phyloP scores from a whole-genome alignment of 2,329 filamentous ascomycete species.

The Teratosphaeria destructans region DNA sequence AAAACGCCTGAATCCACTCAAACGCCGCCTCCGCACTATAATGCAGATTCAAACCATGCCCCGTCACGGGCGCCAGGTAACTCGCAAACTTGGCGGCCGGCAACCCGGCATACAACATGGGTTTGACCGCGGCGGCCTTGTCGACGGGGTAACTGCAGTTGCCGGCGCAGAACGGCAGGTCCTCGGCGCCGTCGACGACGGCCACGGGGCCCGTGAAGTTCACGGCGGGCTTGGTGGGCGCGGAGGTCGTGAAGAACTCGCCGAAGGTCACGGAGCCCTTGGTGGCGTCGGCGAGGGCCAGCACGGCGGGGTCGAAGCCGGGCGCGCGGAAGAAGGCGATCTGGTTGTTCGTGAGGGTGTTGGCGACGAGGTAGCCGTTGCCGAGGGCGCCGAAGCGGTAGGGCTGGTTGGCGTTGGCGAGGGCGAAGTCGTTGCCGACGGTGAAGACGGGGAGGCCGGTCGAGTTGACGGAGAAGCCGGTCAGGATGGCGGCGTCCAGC shows the following conservation, averaged over 20 bases:
- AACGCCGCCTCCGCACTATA: conserved; percentile 20
- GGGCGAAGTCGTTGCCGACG: conserved; percentile 17
- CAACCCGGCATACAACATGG: conserved; percentile 14
- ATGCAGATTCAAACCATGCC: conserved; percentile 25
- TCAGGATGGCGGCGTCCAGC: conserved; percentile 29
- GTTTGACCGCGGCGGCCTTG: conserved; percentile 11
- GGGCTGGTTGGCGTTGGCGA: conserved; percentile 20
- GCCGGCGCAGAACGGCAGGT: conserved; percentile 23
- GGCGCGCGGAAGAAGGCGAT: conserved; percentile 23
- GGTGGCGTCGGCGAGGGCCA: conserved; percentile 17
- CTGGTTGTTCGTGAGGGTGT: conserved; percentile 16
- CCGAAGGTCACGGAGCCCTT: conserved; percentile 23
- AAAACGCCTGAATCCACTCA: conserved; percentile 18
- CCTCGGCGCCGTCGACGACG: conserved; percentile 21
- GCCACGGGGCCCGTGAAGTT: conserved; percentile 20
- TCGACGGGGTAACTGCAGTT: conserved; percentile 21
- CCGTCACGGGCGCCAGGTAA: conserved; percentile 17
- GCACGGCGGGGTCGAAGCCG: conserved; percentile 19
- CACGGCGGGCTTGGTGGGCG: conserved; percentile 6
- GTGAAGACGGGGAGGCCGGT: conserved; percentile 15
- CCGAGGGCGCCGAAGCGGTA: conserved; percentile 19
- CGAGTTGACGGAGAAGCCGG: conserved; percentile 25
- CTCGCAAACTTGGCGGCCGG: conserved; percentile 9
- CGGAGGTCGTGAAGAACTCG: conserved; percentile 19
- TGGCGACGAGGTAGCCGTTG: conserved; percentile 21